These are phyloP conservation scores for Penicillium bialowiezense DNA, from an alignment of 495 filamentous ascomycete genomes.

Conservation along the genomic window DNA sequence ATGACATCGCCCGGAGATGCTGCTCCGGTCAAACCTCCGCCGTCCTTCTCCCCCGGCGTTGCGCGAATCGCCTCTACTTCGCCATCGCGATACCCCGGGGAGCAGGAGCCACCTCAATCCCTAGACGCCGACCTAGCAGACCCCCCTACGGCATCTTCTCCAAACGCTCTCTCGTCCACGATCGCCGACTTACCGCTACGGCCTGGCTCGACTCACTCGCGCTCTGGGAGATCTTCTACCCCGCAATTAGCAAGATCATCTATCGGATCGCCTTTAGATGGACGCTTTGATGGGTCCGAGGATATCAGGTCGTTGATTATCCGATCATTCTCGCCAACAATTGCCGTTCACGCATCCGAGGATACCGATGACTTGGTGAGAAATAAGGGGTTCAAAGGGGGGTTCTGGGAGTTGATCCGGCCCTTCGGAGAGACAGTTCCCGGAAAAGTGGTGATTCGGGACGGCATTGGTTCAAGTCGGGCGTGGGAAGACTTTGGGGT, in stretches of 20 bases:
- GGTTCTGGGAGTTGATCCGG: slow-evolving; percentile 78
- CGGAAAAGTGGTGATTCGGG: slow-evolving; percentile 85
- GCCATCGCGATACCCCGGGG: slow-evolving; percentile 46
- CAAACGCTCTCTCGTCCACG: slow-evolving; percentile 33
- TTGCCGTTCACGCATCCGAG: slow-evolving; percentile 76
- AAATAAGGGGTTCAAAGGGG: slow-evolving; percentile 80
- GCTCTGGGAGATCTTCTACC: slow-evolving; percentile 58
- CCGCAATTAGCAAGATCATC: slow-evolving; percentile 56
- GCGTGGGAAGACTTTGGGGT: slow-evolving; percentile 89
- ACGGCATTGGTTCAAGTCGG: slow-evolving; percentile 78
- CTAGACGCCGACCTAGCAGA: slow-evolving; percentile 50
- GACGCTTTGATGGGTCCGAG: slow-evolving; percentile 48
- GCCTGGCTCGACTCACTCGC: slow-evolving; percentile 53
- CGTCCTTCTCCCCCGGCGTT: slow-evolving; percentile 53
- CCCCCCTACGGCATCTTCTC: slow-evolving; percentile 51
- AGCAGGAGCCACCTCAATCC: slow-evolving; percentile 38
- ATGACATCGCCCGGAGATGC: slow-evolving; percentile 64
- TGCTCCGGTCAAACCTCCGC: slow-evolving; percentile 58
- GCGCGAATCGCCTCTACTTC: slow-evolving; percentile 52
- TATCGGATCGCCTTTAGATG: slow-evolving; percentile 47
- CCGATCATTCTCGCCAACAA: slow-evolving; percentile 80
- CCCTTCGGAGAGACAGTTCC: slow-evolving; percentile 89
- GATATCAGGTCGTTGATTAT: slow-evolving; percentile 74
- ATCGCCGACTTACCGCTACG: slow-evolving; percentile 39
- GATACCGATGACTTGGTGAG: slow-evolving; percentile 78